A percentile compares a stretch with the other conserved stretches of the same genome.
Conservation (phyloP, 2,329 filamentous ascomycete species). For the Paracorniculantispora psalliotae region DNA sequence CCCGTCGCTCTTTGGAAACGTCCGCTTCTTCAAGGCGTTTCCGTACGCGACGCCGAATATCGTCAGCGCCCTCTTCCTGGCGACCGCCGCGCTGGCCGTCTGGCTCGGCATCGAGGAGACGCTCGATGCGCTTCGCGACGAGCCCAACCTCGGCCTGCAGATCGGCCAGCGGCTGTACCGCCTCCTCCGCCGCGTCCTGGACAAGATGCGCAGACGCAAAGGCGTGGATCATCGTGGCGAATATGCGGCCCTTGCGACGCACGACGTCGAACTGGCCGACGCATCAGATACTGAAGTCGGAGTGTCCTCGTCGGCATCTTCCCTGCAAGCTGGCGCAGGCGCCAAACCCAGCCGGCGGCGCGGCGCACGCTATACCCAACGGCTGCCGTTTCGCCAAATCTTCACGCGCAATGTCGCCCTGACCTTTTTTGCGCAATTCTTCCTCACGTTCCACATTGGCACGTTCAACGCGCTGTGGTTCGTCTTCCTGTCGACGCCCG, state of each 20-base stretch:
- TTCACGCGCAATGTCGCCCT: slow-evolving; percentile 51
- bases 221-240: slow-evolving; percentile 3
- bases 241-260: slow-evolving; percentile 22
- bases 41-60: slow-evolving; percentile 54
- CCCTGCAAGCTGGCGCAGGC: not conserved
- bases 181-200: slow-evolving; percentile 23
- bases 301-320: not conserved
- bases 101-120: slow-evolving; percentile 52
- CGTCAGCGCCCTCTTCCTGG: slow-evolving; percentile 44
- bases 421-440: slow-evolving; percentile 60
- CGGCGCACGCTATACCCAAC: slow-evolving; percentile 37
- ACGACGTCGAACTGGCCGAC: slow-evolving; percentile 20
- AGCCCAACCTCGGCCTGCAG: slow-evolving; percentile 38
- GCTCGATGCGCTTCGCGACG: slow-evolving; percentile 36
- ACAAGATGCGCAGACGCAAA: not conserved
- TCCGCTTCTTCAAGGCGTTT: slow-evolving; percentile 42
- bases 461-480: slow-evolving; percentile 75
- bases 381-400: slow-evolving; percentile 48
- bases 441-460: slow-evolving; percentile 68
- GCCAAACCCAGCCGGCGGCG: not conserved
- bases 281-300: slow-evolving; percentile 8
- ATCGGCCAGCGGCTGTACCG: slow-evolving; percentile 32
- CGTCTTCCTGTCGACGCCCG: slow-evolving; percentile 69
- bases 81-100: slow-evolving; percentile 37
- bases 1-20: slow-evolving; percentile 44